Evolutionary conservation across 768 basidiomycete species (phyloP).

Genomic region (Kwoniella sp.): DNA sequence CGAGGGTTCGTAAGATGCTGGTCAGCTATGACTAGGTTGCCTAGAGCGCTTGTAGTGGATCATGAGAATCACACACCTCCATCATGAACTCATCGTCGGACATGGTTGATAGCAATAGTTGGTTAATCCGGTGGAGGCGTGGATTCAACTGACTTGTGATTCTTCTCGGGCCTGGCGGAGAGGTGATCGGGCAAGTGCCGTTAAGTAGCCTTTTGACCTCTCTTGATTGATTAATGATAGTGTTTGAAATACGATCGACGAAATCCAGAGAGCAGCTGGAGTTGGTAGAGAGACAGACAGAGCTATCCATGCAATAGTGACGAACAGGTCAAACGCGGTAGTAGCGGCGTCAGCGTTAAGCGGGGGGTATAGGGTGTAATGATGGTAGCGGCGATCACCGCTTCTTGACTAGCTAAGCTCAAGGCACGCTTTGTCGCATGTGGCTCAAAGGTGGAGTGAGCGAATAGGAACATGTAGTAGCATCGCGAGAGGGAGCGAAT

Average conservation of each 20-base stretch:
- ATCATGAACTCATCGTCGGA: conserved; percentile 59
- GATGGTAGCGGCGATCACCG: not conserved
- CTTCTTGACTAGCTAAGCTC: too few species aligned
- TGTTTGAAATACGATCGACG: too few species aligned
- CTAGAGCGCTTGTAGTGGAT: not conserved
- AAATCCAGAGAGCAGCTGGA: too few species aligned
- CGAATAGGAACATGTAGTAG: too few species aligned
- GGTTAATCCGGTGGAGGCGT: too few species aligned
- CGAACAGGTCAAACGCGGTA: not conserved
- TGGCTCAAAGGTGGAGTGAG: not conserved
- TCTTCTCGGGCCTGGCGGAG: too few species aligned
- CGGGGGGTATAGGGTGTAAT: not conserved
- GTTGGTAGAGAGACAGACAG: not conserved
- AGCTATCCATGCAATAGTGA: not conserved
- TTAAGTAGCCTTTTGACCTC: too few species aligned
- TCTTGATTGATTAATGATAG: too few species aligned
- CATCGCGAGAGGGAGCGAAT: not conserved
- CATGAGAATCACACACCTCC: conserved; percentile 46
- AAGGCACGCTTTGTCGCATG: not conserved
- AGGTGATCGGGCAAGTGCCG: too few species aligned
- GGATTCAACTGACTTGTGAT: too few species aligned
- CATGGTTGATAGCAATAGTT: conserved; percentile 44
- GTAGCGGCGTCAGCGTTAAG: conserved; percentile 15
- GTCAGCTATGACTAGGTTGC: conserved; percentile 7
- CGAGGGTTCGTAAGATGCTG: not conserved